These are phyloP conservation scores for Pestalotiopsis sp. DNA, from an alignment of 2,329 filamentous ascomycete genomes.

Conservation along the genomic window DNA sequence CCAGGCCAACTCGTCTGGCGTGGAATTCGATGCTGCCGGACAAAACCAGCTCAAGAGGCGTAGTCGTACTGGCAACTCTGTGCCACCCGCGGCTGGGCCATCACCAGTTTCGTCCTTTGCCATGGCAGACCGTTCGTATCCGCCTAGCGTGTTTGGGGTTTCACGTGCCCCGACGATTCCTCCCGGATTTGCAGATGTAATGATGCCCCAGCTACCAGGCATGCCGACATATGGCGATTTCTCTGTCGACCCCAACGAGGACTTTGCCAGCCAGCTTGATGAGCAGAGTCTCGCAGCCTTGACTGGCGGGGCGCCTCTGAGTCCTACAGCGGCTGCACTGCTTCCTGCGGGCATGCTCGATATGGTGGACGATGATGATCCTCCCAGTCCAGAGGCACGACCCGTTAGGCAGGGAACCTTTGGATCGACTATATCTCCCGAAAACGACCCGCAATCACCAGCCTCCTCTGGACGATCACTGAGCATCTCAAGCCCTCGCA, in stretches of 20 bases:
- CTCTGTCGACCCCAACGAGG: conserved; percentile 21
- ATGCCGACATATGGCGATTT: conserved; percentile 30
- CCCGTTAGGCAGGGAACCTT: conserved; percentile 35
- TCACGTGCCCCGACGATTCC: conserved; percentile 38
- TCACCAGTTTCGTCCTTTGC: conserved; percentile 43
- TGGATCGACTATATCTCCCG: conserved; percentile 33
- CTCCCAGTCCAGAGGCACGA: conserved; percentile 41
- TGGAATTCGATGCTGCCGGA: conserved; percentile 47
- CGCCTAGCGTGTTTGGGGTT: conserved; percentile 49
- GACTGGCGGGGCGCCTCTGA: conserved; percentile 68
- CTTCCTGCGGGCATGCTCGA: conserved; percentile 69
- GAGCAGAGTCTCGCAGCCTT: conserved; percentile 64
- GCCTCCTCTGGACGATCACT: conserved; percentile 57
- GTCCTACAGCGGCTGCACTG: conserved; percentile 72
- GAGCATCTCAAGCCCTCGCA: conserved; percentile 62
- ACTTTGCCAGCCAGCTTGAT: conserved; percentile 47
- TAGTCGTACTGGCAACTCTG: conserved; percentile 48
- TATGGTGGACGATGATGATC: conserved; percentile 61
- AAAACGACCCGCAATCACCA: conserved; percentile 59
- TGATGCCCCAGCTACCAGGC: conserved; percentile 46
- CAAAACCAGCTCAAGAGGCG: conserved; percentile 45
- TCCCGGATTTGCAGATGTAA: conserved; percentile 47
- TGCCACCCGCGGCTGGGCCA: conserved; percentile 41
- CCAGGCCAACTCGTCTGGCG: conserved; percentile 42
- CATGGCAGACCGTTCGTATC: conserved; percentile 40